Conservation (phyloP, 1,284 basidiomycete genomes). For the Boletus sp. region DNA sequence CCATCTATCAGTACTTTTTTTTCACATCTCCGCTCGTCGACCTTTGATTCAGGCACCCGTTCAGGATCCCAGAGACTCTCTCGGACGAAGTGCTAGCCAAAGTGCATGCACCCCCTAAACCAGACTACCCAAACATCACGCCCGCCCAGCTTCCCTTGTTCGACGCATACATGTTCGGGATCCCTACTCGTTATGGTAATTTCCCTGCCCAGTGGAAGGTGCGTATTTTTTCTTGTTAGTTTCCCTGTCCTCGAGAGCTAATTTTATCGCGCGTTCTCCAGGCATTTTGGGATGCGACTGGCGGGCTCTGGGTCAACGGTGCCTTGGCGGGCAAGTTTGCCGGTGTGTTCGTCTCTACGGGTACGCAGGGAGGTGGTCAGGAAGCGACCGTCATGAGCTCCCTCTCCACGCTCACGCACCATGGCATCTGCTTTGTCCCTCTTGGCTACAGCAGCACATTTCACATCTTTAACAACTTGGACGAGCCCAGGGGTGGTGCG, state of each 20-base stretch:
- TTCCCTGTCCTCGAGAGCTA: neutral
- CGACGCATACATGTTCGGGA: constrained; percentile 39
- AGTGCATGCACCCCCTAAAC: constrained; percentile 49
- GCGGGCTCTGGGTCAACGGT: constrained; percentile 46
- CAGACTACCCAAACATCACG: constrained; percentile 45
- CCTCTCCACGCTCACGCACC: constrained; percentile 55
- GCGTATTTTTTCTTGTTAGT: constrained; percentile 1
- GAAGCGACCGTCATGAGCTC: constrained; percentile 46
- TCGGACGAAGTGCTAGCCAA: constrained; percentile 49
- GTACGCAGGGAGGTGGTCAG: constrained; percentile 43
- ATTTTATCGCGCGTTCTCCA: constrained; percentile 18
- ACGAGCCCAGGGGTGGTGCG: constrained; percentile 43
- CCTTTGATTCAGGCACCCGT: neutral
- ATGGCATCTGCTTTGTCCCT: constrained; percentile 51
- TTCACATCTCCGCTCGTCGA: neutral
- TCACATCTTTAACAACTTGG: constrained; percentile 37
- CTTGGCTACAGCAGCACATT: constrained; percentile 45
- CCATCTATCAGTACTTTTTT: constrained; percentile 40
- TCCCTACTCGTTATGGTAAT: constrained; percentile 47
- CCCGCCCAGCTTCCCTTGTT: constrained; percentile 42
- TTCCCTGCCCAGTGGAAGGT: constrained; percentile 38
- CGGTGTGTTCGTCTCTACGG: constrained; percentile 42
- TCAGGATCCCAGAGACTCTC: constrained; percentile 53
- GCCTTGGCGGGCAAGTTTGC: constrained; percentile 55
- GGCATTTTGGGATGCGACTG: constrained; percentile 50